A percentile compares a stretch with the other conserved stretches of the same genome.
phyloP scores from a whole-genome alignment of 352 stramenopile species.

The Plasmopara muralis region DNA sequence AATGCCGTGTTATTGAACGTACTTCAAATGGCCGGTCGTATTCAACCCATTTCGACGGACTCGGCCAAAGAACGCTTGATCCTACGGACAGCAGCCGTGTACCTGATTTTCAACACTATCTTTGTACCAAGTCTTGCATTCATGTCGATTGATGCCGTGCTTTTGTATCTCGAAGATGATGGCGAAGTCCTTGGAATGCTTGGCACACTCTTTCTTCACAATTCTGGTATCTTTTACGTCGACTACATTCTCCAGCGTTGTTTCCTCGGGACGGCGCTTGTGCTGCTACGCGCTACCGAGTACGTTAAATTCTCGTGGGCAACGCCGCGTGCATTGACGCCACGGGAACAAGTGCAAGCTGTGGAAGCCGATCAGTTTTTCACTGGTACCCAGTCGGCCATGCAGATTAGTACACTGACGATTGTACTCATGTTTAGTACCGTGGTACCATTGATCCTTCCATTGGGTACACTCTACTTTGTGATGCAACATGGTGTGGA shows the following conservation, averaged over 20 bases:
- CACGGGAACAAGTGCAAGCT: slow-evolving; percentile 55
- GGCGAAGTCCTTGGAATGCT: slow-evolving; percentile 76
- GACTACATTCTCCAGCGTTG: slow-evolving; percentile 82
- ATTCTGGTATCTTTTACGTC: slow-evolving; percentile 86
- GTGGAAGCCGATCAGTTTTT: slow-evolving; percentile 79
- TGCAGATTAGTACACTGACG: slow-evolving; percentile 81
- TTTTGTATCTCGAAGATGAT: slow-evolving; percentile 70
- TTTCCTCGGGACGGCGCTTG: slow-evolving; percentile 74
- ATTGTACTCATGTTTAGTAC: slow-evolving; percentile 83
- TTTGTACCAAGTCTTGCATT: slow-evolving; percentile 82
- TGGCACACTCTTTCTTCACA: slow-evolving; percentile 79
- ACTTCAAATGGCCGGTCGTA: slow-evolving; percentile 67
- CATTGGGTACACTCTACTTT: slow-evolving; percentile 77
- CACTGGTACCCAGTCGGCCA: slow-evolving; percentile 72
- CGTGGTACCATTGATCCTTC: slow-evolving; percentile 78
- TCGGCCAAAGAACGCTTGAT: slow-evolving; percentile 82
- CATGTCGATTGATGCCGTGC: slow-evolving; percentile 78
- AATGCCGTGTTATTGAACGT: slow-evolving; percentile 83
- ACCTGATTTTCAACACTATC: slow-evolving; percentile 86
- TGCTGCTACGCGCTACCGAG: slow-evolving; percentile 69
- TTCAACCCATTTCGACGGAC: slow-evolving; percentile 80
- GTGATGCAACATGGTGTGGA: slow-evolving; percentile 78
- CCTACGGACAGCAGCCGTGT: slow-evolving; percentile 65
- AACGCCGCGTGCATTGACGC: slow-evolving; percentile 70
- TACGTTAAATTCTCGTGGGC: slow-evolving; percentile 76